Percentiles rank a stretch among this genome's conserved stretches.
phyloP scores from a whole-genome alignment of 345 rosid species.

The Euphorbia peplus region DNA sequence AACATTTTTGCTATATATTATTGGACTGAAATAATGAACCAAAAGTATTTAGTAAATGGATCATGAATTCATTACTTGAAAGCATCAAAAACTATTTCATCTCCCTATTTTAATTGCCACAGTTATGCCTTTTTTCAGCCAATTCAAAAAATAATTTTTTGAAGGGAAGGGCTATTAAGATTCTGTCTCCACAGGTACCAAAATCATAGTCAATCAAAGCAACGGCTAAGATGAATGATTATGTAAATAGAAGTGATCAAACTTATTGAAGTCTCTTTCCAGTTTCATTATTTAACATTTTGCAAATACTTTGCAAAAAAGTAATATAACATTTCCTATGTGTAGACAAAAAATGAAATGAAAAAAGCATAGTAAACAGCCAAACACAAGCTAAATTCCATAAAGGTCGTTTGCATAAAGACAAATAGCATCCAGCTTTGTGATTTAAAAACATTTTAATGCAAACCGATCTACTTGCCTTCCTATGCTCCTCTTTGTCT shows the following conservation, averaged over 20 bases:
- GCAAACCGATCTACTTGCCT: slow-evolving; percentile 16
- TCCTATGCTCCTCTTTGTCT: slow-evolving; percentile 36
- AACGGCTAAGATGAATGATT: slow-evolving; percentile 13
- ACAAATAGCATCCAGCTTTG: neutral
- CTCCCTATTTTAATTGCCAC: too few species aligned
- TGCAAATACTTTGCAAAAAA: too few species aligned
- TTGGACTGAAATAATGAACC: too few species aligned
- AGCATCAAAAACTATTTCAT: too few species aligned
- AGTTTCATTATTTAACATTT: too few species aligned
- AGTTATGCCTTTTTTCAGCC: too few species aligned
- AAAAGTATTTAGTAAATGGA: too few species aligned
- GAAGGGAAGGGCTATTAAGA: slow-evolving; percentile 2
- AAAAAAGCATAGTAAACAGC: slow-evolving; percentile 3
- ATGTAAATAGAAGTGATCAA: neutral
- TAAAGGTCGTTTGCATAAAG: neutral
- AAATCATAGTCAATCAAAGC: slow-evolving; percentile 9
- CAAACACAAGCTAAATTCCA: slow-evolving; percentile 11
- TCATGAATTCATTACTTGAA: too few species aligned
- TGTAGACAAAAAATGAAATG: neutral
- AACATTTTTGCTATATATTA: too few species aligned
- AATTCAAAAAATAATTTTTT: too few species aligned
- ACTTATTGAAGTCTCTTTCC: neutral
- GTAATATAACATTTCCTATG: slow-evolving; percentile 8
- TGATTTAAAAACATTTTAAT: neutral
- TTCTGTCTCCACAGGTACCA: neutral